phyloP scores from a whole-genome alignment of 441 rosid genomes.

The Gossypium armourianum region DNA sequence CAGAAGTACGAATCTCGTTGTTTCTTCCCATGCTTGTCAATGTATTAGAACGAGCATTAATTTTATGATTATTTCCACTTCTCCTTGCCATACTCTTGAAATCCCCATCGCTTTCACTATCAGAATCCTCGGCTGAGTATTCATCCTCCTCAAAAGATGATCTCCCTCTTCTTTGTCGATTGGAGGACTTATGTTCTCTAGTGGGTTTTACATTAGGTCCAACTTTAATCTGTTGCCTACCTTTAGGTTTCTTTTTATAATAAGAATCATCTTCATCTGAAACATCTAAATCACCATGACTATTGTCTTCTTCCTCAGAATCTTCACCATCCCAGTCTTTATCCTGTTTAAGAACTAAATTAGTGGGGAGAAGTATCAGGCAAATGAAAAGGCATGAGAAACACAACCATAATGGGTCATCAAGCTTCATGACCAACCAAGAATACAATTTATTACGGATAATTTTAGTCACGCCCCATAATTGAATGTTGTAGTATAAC shows the following conservation, averaged over 20 bases:
- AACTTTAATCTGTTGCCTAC: constrained; percentile 51
- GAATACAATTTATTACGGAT: background rate
- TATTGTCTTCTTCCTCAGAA: constrained; percentile 62
- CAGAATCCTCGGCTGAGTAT: constrained; percentile 63
- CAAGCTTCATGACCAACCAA: background rate
- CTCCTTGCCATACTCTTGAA: constrained; percentile 53
- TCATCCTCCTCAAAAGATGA: constrained; percentile 57
- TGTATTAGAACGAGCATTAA: constrained; percentile 41
- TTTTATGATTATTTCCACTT: constrained; percentile 53
- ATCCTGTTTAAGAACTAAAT: constrained; percentile 32
- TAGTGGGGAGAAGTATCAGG: constrained; percentile 9
- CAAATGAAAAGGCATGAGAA: constrained; percentile 1
- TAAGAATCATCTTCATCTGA: constrained; percentile 68
- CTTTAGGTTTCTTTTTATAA: constrained; percentile 50
- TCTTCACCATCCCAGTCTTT: constrained; percentile 71
- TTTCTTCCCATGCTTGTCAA: constrained; percentile 35
- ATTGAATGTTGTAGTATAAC: background rate
- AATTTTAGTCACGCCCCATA: background rate
- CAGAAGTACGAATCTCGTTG: constrained; percentile 80
- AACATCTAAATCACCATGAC: constrained; percentile 51
- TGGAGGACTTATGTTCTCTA: constrained; percentile 42
- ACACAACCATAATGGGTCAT: background rate
- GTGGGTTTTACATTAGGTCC: constrained; percentile 36
- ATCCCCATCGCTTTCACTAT: constrained; percentile 51
- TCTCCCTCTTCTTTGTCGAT: constrained; percentile 57